phyloP scores from a whole-genome alignment of 306 rosid genomes.

The Lathyrus sativus region DNA sequence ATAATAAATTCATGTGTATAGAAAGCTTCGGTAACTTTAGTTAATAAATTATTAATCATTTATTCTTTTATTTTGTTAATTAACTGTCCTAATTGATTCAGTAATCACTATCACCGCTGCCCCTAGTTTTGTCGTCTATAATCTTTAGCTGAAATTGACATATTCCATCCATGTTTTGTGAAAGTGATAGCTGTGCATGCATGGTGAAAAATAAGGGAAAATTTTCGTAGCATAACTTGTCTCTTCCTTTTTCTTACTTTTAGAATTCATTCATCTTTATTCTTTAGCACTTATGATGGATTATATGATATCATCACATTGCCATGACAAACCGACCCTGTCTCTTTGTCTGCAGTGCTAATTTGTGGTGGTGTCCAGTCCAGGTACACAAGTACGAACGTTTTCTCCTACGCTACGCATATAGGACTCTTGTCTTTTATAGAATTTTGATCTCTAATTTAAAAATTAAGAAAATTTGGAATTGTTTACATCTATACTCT shows the following conservation, averaged over 20 bases:
- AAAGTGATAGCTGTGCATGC: background rate
- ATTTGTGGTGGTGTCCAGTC: background rate
- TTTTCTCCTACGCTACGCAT: too few species aligned
- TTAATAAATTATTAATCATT: too few species aligned
- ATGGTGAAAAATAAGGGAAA: too few species aligned
- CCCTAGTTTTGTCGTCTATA: background rate
- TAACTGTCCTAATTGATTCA: background rate
- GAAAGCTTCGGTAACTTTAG: too few species aligned
- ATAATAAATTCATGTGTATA: too few species aligned
- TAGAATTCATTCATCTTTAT: background rate
- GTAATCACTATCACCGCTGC: background rate
- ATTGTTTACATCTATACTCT: too few species aligned
- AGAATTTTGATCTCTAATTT: too few species aligned
- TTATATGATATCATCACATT: background rate
- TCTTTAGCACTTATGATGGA: background rate
- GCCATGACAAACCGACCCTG: conserved; percentile 22
- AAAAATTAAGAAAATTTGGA: too few species aligned
- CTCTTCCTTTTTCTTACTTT: background rate
- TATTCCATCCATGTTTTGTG: conserved; percentile 6
- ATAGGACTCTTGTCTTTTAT: too few species aligned
- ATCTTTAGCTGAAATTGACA: background rate
- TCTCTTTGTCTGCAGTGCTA: background rate
- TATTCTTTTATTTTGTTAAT: too few species aligned
- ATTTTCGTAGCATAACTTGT: background rate
- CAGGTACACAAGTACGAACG: background rate